Base-by-base conservation (phyloP, 177 flowering plant species). In the Vitis hybrid region DNA sequence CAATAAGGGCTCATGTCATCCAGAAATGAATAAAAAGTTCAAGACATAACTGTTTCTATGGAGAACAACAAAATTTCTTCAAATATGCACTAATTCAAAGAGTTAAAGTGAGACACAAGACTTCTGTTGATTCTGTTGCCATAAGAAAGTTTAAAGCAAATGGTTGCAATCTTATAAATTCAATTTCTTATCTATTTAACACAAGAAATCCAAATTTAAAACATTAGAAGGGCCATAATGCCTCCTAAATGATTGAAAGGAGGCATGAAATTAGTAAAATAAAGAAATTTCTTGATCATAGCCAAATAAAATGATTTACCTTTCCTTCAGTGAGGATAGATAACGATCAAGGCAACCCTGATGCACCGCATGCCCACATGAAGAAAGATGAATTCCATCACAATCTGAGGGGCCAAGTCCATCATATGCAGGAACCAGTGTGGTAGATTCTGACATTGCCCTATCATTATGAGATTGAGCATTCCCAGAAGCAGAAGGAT, bases 341-440 rank as follows among this genome's bases (percentile, higher is more conserved):
- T 96, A 96, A 18, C 91, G 91, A 64, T 89, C 91, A 73, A 91
- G 91, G 82, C 99, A 96, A 49, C 81, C 93, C 75, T 87, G 95
- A 83, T 96, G 99, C 70, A 93, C 91, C 59, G 94, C 97, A 91
- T 96, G 99, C 56, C 98, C 98, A 89, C 99, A 96, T 6, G 99
- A 93, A 69, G 99, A 94, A 60, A 91, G 67, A 83, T 83, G 80
- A 60, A 96, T 78, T 32, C 99, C 99, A 83, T 92, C 95, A 82
- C 92, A 84, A 70, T 86, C 90, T 23, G 64, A 45, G 3, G 99
- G 97, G 39, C 94, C 86, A 81, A 88, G 85, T 60, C 88, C 87
- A 81, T 87, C 87, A 78, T 75, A 85, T 68, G 84, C 68, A 23
- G 75, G 54, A 79, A 7, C 19, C 32, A 61, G 66, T 23, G 56